Conservation (phyloP, 352 stramenopile genomes). For the Globisporangium spiculum region DNA sequence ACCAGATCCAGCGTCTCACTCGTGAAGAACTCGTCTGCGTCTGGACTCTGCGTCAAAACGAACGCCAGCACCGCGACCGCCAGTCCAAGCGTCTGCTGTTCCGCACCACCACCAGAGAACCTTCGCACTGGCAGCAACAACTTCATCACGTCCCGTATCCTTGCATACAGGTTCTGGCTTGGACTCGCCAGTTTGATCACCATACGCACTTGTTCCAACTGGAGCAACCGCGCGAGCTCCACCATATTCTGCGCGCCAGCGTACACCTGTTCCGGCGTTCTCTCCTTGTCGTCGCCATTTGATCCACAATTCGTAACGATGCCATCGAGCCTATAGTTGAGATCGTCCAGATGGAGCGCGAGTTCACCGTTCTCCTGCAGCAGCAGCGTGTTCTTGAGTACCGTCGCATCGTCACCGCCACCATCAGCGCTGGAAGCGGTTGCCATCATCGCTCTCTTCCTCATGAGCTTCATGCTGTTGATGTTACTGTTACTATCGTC, state of each 20-base stretch:
- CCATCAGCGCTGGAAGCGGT: not conserved
- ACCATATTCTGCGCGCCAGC: conserved; percentile 32
- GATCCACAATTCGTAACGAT: conserved; percentile 24
- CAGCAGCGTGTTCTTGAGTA: conserved; percentile 48
- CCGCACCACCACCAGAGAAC: not conserved
- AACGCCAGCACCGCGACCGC: conserved; percentile 38
- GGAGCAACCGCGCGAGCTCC: conserved; percentile 36
- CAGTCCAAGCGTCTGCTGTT: conserved; percentile 17
- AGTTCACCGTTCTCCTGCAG: conserved; percentile 62
- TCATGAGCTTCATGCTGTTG: not conserved
- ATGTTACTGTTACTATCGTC: not conserved
- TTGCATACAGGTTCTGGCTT: conserved; percentile 19
- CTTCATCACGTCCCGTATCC: conserved; percentile 34
- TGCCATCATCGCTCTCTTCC: conserved; percentile 2
- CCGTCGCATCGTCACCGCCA: conserved; percentile 6
- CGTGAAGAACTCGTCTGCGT: conserved; percentile 34
- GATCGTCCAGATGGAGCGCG: conserved; percentile 44
- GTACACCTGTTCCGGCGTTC: conserved; percentile 1
- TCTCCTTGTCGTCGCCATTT: conserved; percentile 5
- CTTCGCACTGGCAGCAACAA: conserved; percentile 11
- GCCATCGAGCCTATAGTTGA: conserved; percentile 61
- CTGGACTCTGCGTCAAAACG: conserved; percentile 30
- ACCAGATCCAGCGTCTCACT: conserved; percentile 34
- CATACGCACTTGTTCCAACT: conserved; percentile 30
- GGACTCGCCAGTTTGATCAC: conserved; percentile 30